phyloP scores from a whole-genome alignment of 306 rosid genomes.

The Corylus heterophylla region DNA sequence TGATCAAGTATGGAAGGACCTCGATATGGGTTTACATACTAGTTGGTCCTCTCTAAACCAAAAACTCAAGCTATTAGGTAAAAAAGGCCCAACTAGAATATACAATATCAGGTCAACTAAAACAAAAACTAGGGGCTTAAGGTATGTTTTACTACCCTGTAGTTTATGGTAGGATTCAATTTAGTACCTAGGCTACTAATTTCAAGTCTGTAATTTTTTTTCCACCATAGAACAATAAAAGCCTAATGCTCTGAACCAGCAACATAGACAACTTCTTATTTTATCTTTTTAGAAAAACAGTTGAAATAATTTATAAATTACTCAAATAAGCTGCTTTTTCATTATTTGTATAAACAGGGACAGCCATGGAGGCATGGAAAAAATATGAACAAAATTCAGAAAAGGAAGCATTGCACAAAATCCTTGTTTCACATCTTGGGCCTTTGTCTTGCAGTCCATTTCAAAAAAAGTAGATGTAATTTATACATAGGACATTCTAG shows the following conservation, averaged over 20 bases:
- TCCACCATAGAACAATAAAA: background rate
- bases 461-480: slow-evolving; percentile 9
- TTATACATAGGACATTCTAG: background rate
- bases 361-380: background rate
- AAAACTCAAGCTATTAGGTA: background rate
- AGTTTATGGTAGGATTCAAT: background rate
- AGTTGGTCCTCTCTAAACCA: too few relatives aligned
- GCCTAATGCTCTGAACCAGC: background rate
- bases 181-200: background rate
- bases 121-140: background rate
- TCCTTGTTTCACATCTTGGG: background rate
- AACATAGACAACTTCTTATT: background rate
- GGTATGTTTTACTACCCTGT: background rate
- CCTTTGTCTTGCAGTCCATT: background rate
- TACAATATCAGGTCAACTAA: background rate
- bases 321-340: background rate
- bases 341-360: background rate
- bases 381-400: background rate
- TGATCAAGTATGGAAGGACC: too few relatives aligned
- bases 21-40: too few relatives aligned
- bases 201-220: too few relatives aligned
- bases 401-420: background rate
- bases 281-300: background rate
- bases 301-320: too few relatives aligned
- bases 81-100: background rate